A percentile compares a stretch with the other conserved stretches of the same genome.
phyloP scores from a whole-genome alignment of 2,329 filamentous ascomycete species.

The Arthroderma sp. region DNA sequence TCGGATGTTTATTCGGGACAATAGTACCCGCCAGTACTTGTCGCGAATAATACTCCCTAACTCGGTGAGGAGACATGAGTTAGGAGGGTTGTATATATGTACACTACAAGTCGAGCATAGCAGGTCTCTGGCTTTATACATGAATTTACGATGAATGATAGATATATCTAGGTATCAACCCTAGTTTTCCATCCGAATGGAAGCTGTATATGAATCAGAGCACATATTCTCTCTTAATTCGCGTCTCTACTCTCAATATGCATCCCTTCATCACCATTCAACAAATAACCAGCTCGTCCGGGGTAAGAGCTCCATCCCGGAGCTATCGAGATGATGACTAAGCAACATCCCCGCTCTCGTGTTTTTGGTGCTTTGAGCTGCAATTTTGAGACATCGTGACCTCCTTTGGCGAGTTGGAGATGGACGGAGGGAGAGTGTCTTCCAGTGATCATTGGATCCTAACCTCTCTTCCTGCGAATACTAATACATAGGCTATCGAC shows the following conservation, averaged over 20 bases:
- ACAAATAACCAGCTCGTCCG: background rate
- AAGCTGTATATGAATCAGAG: background rate
- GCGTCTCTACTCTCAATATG: background rate
- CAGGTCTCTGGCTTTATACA: background rate
- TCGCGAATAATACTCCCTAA: background rate
- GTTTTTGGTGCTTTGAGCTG: background rate
- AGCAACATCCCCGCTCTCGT: background rate
- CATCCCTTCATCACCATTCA: background rate
- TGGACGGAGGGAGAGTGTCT: background rate
- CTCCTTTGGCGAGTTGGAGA: background rate
- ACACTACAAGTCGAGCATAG: background rate
- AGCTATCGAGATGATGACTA: background rate
- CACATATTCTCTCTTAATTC: background rate
- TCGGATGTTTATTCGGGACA: background rate
- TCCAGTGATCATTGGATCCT: background rate
- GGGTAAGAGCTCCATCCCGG: background rate
- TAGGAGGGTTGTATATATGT: background rate
- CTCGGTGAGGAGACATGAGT: background rate
- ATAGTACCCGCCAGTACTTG: background rate
- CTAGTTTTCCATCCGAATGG: background rate
- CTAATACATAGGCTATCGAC: background rate
- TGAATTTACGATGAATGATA: background rate
- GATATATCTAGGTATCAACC: background rate
- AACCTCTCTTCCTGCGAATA: background rate
- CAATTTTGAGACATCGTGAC: background rate